Base-by-base conservation (phyloP, 208 protist genomes). In the Hexamita inflata region DNA sequence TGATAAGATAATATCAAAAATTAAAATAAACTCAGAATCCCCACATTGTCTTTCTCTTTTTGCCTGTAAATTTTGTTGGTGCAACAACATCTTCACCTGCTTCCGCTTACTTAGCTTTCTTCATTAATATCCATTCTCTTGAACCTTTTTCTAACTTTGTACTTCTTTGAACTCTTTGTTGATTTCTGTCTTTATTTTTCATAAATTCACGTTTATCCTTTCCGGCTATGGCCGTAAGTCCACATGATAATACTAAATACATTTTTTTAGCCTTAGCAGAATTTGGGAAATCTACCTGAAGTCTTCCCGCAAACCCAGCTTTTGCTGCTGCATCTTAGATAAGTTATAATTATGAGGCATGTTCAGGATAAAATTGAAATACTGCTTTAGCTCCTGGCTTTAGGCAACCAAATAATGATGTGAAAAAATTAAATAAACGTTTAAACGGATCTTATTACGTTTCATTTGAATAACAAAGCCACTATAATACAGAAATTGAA, bases 381-480 rank as follows among this genome's bases (percentile, higher is more conserved):
- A 95, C 92, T 0, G 93, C 93, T 79, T 92, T 86, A 19, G 88
- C 87, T 28, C 90, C 90, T 64, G 85, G 84, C 41, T 84, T 76
- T 26, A 98, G 88, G n/a, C 84, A 84, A 53, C 88, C 88, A 84
- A 97, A 98, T 26, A 99, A 87, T 34, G 88, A 91, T 59, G 90
- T 84, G 83, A 99, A 99, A 75, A 99, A 93, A 0, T 81, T 81
- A 62, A 87, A 82, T 29, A 98, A 82, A 29, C 96, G 87, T 65
- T 87, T 86, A 64, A 90, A 83, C 2, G 95, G 94, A 2, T 94
- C 90, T 75, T 96, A 87, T 29, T 82, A 83, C 40, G 76, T 85
- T 59, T 88, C 89, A 77, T 97, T 93, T 49, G 91, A 92, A 83
- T 98, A 94, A 82, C 93, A 98, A 13, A 98, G 86, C 95, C 95